phyloP scores from a whole-genome alignment of 2,329 filamentous ascomycete genomes.

The Cladosporium sp. region DNA sequence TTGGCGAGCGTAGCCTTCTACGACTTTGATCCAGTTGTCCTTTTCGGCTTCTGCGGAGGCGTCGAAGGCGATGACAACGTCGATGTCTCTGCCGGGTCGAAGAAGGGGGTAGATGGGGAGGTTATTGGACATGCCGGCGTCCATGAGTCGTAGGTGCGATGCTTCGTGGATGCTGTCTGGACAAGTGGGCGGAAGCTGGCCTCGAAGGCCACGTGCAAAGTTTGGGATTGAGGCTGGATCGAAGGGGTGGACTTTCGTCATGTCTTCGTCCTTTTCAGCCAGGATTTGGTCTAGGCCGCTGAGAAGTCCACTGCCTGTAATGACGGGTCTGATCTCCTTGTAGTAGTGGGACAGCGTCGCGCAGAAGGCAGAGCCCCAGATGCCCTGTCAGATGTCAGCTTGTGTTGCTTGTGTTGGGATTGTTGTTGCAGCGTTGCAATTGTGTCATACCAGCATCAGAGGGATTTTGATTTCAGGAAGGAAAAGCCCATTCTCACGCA shows the following conservation, averaged over 20 bases:
- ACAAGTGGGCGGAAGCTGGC: conserved; percentile 68
- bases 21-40: conserved; percentile 94
- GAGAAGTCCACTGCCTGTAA: conserved; percentile 71
- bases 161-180: conserved; percentile 69
- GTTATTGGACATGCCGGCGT: conserved; percentile 98
- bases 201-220: conserved; percentile 76
- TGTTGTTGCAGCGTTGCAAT: neutral
- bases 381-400: conserved; percentile 45
- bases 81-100: conserved; percentile 80
- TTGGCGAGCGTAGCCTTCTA: conserved; percentile 87
- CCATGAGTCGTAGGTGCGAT: conserved; percentile 69
- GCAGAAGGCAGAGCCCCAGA: conserved; percentile 97
- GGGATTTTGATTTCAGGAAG: conserved; percentile 82
- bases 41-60: conserved; percentile 88
- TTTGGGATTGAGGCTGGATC: conserved; percentile 89
- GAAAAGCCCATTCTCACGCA: conserved; percentile 61
- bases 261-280: conserved; percentile 73
- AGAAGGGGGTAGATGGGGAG: conserved; percentile 92
- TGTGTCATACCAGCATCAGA: conserved; percentile 57
- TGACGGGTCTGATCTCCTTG: conserved; percentile 79
- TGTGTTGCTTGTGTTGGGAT: too few relatives aligned
- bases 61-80: conserved; percentile 89
- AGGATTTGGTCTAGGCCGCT: conserved; percentile 70
- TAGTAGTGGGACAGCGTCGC: conserved; percentile 96
- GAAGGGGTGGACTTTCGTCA: conserved; percentile 91